These are phyloP conservation scores for Anethum foeniculum DNA, from an alignment of 140 eudicot genomes.

Conservation along the genomic window DNA sequence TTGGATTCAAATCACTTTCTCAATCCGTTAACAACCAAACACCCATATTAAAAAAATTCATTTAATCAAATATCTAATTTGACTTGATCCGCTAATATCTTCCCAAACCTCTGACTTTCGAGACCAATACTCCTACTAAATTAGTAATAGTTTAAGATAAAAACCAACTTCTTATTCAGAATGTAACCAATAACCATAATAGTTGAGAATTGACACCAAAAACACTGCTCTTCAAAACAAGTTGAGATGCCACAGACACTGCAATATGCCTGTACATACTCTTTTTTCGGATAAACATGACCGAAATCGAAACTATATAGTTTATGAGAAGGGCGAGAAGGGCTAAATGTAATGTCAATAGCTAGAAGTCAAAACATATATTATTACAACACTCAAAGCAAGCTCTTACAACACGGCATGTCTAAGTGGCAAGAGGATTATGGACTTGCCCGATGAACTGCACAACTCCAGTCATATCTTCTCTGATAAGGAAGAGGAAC, in stretches of 20 bases:
- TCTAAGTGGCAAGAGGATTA: not conserved
- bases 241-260: not conserved
- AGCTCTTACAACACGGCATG: not conserved
- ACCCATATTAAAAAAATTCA: no score
- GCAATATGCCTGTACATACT: not conserved
- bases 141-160: no score
- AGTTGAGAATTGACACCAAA: not conserved
- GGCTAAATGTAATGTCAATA: not conserved
- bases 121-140: no score
- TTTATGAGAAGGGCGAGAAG: not conserved
- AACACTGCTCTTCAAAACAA: not conserved
- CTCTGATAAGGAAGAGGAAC: conserved; percentile 57
- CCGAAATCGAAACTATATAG: not conserved
- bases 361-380: not conserved
- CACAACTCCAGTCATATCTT: conserved; percentile 51
- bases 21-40: no score
- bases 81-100: no score
- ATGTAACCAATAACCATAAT: not conserved
- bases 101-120: no score
- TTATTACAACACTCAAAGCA: not conserved
- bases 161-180: no score
- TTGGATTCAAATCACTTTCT: no score
- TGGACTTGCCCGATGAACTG: conserved; percentile 7
- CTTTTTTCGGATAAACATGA: not conserved
- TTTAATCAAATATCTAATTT: no score